These are phyloP conservation scores for Huntiella decipiens DNA, from an alignment of 2,329 filamentous ascomycete species.

Conservation along the genomic window DNA sequence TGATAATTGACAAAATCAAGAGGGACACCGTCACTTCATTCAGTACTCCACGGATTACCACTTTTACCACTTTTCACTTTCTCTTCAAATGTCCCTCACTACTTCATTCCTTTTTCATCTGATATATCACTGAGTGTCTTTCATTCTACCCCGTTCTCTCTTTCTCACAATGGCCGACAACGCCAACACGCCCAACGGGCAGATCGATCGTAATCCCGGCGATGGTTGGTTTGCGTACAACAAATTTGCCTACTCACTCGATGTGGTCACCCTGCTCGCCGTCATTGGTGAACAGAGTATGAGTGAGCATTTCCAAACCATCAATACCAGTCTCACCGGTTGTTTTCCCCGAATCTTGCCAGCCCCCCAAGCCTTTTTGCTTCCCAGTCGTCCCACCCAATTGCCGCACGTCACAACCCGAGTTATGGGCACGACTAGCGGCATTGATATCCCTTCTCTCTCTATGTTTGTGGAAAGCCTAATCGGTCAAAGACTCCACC, in stretches of 20 bases:
- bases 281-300: constrained; percentile 43
- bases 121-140: no score
- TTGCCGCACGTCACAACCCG: constrained; percentile 35
- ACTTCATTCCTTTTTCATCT: no score
- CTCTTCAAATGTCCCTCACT: no score
- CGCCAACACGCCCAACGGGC: neutral
- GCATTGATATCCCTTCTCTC: constrained; percentile 32
- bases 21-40: no score
- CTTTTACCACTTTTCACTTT: no score
- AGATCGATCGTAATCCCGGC: constrained; percentile 6
- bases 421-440: constrained; percentile 39
- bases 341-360: constrained; percentile 41
- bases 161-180: no score
- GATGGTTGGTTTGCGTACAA: constrained; percentile 25
- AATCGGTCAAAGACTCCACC: constrained; percentile 17
- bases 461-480: constrained; percentile 37
- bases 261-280: constrained; percentile 43
- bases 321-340: constrained; percentile 38
- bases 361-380: constrained; percentile 42
- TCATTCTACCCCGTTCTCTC: no score
- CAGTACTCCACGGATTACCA: no score
- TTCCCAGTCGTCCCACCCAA: constrained; percentile 32
- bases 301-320: constrained; percentile 35
- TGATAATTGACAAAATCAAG: no score
- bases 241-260: constrained; percentile 32